These are phyloP conservation scores for Echinochloa phyllopogon DNA, from an alignment of 176 grass and related monocot species.

Conservation along the genomic window DNA sequence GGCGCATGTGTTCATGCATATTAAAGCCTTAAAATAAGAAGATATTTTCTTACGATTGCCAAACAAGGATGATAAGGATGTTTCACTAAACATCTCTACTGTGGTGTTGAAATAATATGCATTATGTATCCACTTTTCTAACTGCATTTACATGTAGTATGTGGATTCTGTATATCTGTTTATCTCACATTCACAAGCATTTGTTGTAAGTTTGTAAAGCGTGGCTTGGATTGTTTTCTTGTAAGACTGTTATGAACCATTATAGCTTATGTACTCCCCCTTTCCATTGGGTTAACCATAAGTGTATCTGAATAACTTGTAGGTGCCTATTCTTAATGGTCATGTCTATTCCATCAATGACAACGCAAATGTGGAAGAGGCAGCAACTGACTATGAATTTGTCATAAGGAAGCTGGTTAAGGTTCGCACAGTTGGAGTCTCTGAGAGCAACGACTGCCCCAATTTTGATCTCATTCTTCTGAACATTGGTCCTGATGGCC, in stretches of 20 bases:
- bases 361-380: constrained; percentile 68
- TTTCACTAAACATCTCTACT: neutral
- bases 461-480: constrained; percentile 87
- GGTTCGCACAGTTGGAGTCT: constrained; percentile 70
- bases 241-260: neutral
- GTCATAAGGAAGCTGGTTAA: constrained; percentile 89
- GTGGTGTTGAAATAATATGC: neutral
- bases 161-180: constrained; percentile 18
- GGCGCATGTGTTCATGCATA: constrained; percentile 1
- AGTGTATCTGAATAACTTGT: constrained; percentile 23
- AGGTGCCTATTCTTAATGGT: constrained; percentile 70
- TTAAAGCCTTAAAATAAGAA: constrained; percentile 3
- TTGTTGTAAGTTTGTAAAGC: neutral
- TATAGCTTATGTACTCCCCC: neutral
- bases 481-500: constrained; percentile 65
- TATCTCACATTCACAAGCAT: neutral
- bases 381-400: constrained; percentile 79
- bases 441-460: constrained; percentile 74
- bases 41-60: neutral
- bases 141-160: constrained; percentile 24
- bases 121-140: neutral
- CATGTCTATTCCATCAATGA: constrained; percentile 90
- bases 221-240: neutral
- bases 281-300: constrained; percentile 30
- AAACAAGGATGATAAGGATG: neutral